A percentile compares a stretch with the other conserved stretches of the same genome.
Conservation (phyloP, 495 filamentous ascomycete species). For the Aspergillus haitiensis region DNA sequence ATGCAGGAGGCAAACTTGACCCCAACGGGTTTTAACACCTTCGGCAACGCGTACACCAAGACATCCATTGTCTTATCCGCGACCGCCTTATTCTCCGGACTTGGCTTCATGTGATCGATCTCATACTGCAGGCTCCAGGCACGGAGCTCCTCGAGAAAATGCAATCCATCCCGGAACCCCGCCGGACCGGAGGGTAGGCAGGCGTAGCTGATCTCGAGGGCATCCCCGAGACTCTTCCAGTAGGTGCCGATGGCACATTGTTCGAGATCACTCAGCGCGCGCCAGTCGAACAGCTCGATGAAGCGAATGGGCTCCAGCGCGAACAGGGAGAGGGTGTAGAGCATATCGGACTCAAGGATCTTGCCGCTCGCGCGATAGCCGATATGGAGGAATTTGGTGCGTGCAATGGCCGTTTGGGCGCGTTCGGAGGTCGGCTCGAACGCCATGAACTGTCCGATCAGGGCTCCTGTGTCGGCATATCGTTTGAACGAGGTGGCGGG, state of each 20-base stretch:
- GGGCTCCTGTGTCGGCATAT: slow-evolving; percentile 60
- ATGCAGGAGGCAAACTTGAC: slow-evolving; percentile 51
- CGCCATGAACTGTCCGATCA: slow-evolving; percentile 57
- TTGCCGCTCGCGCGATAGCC: slow-evolving; percentile 55
- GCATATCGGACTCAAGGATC: slow-evolving; percentile 62
- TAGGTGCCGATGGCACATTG: slow-evolving; percentile 60
- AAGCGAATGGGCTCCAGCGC: slow-evolving; percentile 59
- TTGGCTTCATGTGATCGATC: slow-evolving; percentile 56
- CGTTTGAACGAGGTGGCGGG: slow-evolving; percentile 54
- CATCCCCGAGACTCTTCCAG: slow-evolving; percentile 64
- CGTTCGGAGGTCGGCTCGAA: slow-evolving; percentile 51
- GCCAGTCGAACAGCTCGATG: slow-evolving; percentile 59
- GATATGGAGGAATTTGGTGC: slow-evolving; percentile 66
- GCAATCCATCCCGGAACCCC: slow-evolving; percentile 58
- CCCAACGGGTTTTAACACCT: slow-evolving; percentile 45
- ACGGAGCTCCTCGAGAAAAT: slow-evolving; percentile 59
- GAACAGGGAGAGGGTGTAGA: slow-evolving; percentile 66
- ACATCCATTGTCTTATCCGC: slow-evolving; percentile 59
- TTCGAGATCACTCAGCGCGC: slow-evolving; percentile 61
- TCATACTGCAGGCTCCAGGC: slow-evolving; percentile 59
- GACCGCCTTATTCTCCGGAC: slow-evolving; percentile 48
- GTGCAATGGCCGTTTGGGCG: slow-evolving; percentile 54
- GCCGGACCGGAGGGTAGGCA: slow-evolving; percentile 32
- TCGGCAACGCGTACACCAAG: slow-evolving; percentile 56
- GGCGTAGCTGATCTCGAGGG: slow-evolving; percentile 56